phyloP scores from a whole-genome alignment of 2,329 filamentous ascomycete genomes.

The Cordyceps farinosa region DNA sequence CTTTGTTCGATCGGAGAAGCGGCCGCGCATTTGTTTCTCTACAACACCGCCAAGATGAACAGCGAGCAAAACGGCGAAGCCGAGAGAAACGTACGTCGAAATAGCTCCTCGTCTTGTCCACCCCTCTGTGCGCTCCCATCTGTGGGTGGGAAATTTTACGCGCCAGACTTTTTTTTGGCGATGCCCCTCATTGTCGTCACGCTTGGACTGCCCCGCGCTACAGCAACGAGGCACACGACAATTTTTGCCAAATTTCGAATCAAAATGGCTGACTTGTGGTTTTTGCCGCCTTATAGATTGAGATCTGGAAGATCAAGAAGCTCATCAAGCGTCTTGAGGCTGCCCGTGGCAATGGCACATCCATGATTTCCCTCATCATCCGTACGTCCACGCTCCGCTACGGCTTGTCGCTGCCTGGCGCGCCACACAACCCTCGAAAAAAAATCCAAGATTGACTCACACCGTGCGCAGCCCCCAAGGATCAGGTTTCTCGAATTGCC shows the following conservation, averaged over 20 bases:
- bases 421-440: not conserved
- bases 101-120: slow-evolving; percentile 6
- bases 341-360: slow-evolving; percentile 96
- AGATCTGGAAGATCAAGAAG: slow-evolving; percentile 99
- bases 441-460: slow-evolving; percentile 8
- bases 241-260: not conserved
- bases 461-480: slow-evolving; percentile 73
- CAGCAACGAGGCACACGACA: not conserved
- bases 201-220: slow-evolving; percentile 12
- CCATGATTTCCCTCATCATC: slow-evolving; percentile 99
- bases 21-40: not conserved
- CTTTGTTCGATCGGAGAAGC: slow-evolving; percentile 10
- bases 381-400: slow-evolving; percentile 56
- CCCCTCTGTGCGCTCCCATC: slow-evolving; percentile 11
- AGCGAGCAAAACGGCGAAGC: slow-evolving; percentile 18
- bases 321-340: slow-evolving; percentile 97
- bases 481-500: slow-evolving; percentile 90
- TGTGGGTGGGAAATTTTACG: slow-evolving; percentile 16
- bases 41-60: slow-evolving; percentile 18
- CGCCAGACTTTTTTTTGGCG: slow-evolving; percentile 15
- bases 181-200: slow-evolving; percentile 17
- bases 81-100: slow-evolving; percentile 19
- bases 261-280: slow-evolving; percentile 6
- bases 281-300: slow-evolving; percentile 47
- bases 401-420: not conserved